phyloP scores from a whole-genome alignment of 2,329 filamentous ascomycete genomes.

The Aureobasidium sp. region DNA sequence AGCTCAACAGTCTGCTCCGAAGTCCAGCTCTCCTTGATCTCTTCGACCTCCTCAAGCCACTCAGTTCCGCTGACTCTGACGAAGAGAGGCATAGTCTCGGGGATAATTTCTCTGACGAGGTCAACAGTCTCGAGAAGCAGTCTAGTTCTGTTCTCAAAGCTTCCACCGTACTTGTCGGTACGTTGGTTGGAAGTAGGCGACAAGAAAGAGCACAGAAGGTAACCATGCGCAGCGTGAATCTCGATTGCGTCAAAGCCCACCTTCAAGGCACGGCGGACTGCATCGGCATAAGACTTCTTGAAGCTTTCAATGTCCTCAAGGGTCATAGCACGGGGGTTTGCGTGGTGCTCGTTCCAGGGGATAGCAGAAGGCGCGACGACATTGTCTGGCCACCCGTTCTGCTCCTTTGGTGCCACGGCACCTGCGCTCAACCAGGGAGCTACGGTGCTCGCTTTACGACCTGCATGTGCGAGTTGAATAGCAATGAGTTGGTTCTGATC shows the following conservation, averaged over 20 bases:
- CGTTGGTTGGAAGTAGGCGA: constrained; percentile 63
- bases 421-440: constrained; percentile 56
- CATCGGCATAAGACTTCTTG: constrained; percentile 55
- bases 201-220: constrained; percentile 64
- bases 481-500: constrained; percentile 55
- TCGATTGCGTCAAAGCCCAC: constrained; percentile 74
- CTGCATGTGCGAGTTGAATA: constrained; percentile 77
- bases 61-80: constrained; percentile 68
- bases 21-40: constrained; percentile 57
- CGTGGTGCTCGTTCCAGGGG: constrained; percentile 55
- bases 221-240: constrained; percentile 74
- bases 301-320: constrained; percentile 59
- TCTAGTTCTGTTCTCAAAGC: constrained; percentile 64
- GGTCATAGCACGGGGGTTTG: constrained; percentile 60
- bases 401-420: constrained; percentile 44
- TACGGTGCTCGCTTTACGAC: constrained; percentile 54
- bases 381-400: constrained; percentile 48
- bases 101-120: constrained; percentile 54
- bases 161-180: constrained; percentile 60
- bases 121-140: constrained; percentile 62
- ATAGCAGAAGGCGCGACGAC: constrained; percentile 52
- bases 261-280: constrained; percentile 46
- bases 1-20: constrained; percentile 57
- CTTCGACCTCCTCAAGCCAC: constrained; percentile 59
- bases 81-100: constrained; percentile 62